Evolutionary conservation across 805 yeast genomes (phyloP).

Genomic region (Kodamaea kaohsiungensis): DNA sequence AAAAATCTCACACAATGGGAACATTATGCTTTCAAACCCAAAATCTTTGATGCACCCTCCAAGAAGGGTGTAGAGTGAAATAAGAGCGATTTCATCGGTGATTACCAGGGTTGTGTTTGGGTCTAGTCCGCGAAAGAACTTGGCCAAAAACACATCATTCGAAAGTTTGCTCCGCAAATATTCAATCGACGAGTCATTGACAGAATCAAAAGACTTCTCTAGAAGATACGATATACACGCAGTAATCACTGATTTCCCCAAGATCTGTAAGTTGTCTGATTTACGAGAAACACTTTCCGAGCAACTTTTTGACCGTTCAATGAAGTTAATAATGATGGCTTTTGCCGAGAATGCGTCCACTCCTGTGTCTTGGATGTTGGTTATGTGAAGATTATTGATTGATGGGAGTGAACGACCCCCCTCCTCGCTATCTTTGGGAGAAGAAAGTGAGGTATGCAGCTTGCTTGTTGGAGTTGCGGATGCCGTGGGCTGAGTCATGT

Average conservation of each 20-base stretch:
- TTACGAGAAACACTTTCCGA: slow-evolving; percentile 42
- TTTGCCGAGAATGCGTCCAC: slow-evolving; percentile 17
- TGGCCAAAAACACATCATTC: slow-evolving; percentile 41
- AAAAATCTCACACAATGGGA: slow-evolving; percentile 67
- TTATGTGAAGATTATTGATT: slow-evolving; percentile 8
- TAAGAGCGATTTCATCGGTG: slow-evolving; percentile 52
- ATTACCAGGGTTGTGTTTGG: slow-evolving; percentile 31
- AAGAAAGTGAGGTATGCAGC: not conserved
- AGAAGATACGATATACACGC: slow-evolving; percentile 61
- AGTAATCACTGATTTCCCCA: slow-evolving; percentile 59
- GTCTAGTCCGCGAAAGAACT: slow-evolving; percentile 50
- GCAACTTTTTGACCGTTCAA: slow-evolving; percentile 67
- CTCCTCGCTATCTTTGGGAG: slow-evolving; percentile 4
- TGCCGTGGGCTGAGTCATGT: not conserved
- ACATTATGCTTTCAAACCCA: slow-evolving; percentile 72
- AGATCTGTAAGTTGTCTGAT: slow-evolving; percentile 49
- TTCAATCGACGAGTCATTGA: slow-evolving; percentile 55
- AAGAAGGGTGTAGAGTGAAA: slow-evolving; percentile 56
- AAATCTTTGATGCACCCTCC: slow-evolving; percentile 78
- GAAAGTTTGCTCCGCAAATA: slow-evolving; percentile 49
- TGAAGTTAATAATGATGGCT: slow-evolving; percentile 29
- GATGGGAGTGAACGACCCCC: slow-evolving; percentile 9
- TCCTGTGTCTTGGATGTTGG: slow-evolving; percentile 8
- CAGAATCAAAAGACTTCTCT: slow-evolving; percentile 59
- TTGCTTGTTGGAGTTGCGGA: not conserved